These are phyloP conservation scores for Brassica rapa DNA, from an alignment of 345 rosid genomes.

Conservation along the genomic window DNA sequence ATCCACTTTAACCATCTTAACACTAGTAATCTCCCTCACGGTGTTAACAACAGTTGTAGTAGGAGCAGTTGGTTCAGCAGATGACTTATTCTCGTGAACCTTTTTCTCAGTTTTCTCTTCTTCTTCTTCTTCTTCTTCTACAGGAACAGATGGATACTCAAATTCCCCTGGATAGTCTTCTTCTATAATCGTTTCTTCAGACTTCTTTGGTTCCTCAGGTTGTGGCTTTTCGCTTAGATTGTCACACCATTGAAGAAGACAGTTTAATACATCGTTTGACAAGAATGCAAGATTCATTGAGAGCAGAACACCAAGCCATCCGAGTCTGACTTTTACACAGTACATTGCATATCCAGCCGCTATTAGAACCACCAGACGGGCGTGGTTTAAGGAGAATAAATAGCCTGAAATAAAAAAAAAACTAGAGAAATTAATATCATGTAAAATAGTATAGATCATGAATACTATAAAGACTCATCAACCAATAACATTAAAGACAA, in stretches of 20 bases:
- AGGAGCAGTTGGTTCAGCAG: constrained; percentile 55
- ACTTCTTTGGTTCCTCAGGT: constrained; percentile 64
- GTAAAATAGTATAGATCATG: not conserved
- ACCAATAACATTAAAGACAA: not conserved
- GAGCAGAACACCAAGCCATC: constrained; percentile 90
- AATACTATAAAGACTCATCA: not conserved
- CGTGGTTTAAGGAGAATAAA: constrained; percentile 88
- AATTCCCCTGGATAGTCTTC: constrained; percentile 66
- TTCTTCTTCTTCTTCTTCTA: constrained; percentile 53
- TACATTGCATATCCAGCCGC: constrained; percentile 73
- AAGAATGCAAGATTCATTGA: constrained; percentile 86
- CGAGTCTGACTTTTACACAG: constrained; percentile 85
- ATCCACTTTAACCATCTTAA: constrained; percentile 58
- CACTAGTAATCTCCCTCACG: constrained; percentile 51
- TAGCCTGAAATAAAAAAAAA: constrained; percentile 60
- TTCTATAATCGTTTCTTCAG: constrained; percentile 52
- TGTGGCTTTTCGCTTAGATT: constrained; percentile 60
- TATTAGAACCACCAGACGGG: constrained; percentile 79
- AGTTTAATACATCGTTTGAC: constrained; percentile 76
- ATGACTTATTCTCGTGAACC: constrained; percentile 65
- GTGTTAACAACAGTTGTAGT: constrained; percentile 52
- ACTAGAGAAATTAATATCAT: not conserved
- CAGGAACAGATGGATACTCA: constrained; percentile 55
- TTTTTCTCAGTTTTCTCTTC: constrained; percentile 55
- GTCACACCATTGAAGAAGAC: constrained; percentile 82